Evolutionary conservation across 768 basidiomycete species (phyloP).

Genomic region (Hygrophorus pudorinus): DNA sequence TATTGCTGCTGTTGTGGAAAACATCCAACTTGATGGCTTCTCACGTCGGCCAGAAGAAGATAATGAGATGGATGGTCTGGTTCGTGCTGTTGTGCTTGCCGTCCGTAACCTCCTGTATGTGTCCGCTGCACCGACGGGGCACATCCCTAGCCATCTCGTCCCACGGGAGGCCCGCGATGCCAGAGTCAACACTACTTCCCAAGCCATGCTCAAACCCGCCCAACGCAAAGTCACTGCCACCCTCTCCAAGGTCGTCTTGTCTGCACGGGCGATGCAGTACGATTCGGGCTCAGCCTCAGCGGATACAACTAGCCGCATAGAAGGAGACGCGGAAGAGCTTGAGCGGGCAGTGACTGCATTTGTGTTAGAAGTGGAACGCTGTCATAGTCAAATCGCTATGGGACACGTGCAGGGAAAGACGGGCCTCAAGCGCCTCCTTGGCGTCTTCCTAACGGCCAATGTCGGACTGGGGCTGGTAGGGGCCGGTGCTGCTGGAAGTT

Average conservation of each 20-base stretch:
- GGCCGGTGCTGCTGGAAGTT: conserved; percentile 62
- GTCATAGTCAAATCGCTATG: conserved; percentile 28
- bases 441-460: conserved; percentile 49
- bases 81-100: conserved; percentile 53
- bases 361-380: conserved; percentile 58
- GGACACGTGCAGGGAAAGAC: conserved; percentile 25
- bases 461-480: conserved; percentile 75
- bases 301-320: conserved; percentile 61
- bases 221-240: conserved; percentile 85
- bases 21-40: conserved; percentile 36
- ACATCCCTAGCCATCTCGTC: conserved; percentile 47
- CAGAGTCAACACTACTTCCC: conserved; percentile 32
- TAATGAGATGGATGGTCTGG: conserved; percentile 49
- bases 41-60: conserved; percentile 45
- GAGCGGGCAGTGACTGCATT: conserved; percentile 63
- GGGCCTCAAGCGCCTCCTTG: conserved; percentile 34
- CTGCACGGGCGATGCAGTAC: conserved; percentile 82
- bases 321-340: conserved; percentile 67
- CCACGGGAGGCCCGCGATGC: conserved; percentile 39
- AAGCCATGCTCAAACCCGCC: conserved; percentile 62
- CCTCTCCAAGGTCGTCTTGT: conserved; percentile 80
- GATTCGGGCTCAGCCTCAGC: conserved; percentile 54
- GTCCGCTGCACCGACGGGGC: conserved; percentile 47
- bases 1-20: conserved; percentile 54
- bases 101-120: conserved; percentile 72